Base-by-base conservation (phyloP, 768 basidiomycete genomes). In the Auricularia auricula-judae region DNA sequence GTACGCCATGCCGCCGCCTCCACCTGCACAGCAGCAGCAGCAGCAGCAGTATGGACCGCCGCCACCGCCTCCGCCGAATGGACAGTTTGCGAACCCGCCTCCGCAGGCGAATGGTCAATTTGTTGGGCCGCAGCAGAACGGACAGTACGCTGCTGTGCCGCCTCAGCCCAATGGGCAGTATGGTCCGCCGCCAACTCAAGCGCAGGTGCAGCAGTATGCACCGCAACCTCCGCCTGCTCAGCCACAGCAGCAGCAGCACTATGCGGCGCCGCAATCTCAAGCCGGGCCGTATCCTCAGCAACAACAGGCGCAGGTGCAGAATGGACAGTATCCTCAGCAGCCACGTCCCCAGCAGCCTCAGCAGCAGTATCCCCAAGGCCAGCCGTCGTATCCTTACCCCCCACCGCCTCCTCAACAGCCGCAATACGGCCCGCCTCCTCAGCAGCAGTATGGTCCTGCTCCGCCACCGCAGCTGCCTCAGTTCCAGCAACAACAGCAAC, bases 391-490 rank as follows among this genome's bases (percentile, higher is more conserved):
- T 18, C 11, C 47, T 18, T 21, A 51, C 5, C 47, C 14, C 29
- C 64, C 54, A 67, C 66, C 60, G 61, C 67, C 65, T 29, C 73
- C 63, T 70, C 68, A n/a, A 65, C 77, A 65, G 59, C 68, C 64
- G 66, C 62, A 42, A 64, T 59, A 64, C 63, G 61, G 23, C 43
- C 42, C 69, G 53, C 67, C 63, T 63, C 59, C 64, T 64, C 64
- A 43, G 21, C 58, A 63, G 35, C 53, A 64, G 12, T 12, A 18
- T 23, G 29, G 12, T 2, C 29, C 29, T 29, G 29, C 29, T 29
- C 29, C 29, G 34, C 75, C 75, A 3, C 81, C 80, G 66, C 79
- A 77, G 65, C 72, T 74, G 1, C 72, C 71, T 5, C 74, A 77
- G 66, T 70, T 76, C 3, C 79, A 80, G 65, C 77, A 72, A 18